Evolutionary conservation across 1,284 basidiomycete genomes (phyloP).

Genomic region (Limonomyces culmigenus): DNA sequence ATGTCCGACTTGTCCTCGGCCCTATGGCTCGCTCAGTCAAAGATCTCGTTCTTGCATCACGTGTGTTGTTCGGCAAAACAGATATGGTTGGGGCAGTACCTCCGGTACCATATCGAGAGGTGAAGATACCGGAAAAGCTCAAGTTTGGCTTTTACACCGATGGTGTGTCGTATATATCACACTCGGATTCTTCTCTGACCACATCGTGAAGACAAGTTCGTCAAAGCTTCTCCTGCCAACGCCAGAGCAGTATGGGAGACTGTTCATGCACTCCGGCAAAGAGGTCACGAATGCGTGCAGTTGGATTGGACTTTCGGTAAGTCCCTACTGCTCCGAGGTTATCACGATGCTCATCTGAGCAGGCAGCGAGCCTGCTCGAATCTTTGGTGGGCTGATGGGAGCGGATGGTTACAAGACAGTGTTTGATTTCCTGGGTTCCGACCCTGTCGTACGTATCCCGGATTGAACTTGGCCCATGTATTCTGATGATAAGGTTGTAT

Average conservation of each 20-base stretch:
- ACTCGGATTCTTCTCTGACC: background rate
- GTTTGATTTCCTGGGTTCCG: no score
- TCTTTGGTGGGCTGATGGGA: constrained; percentile 56
- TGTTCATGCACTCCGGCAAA: constrained; percentile 43
- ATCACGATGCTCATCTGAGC: background rate
- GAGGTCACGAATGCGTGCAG: constrained; percentile 69
- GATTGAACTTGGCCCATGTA: no score
- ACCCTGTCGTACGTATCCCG: no score
- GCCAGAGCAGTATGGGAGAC: constrained; percentile 68
- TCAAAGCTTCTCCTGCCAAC: constrained; percentile 65
- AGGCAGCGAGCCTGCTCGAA: constrained; percentile 9
- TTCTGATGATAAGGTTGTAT: no score
- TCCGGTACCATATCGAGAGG: constrained; percentile 44
- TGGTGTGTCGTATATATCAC: constrained; percentile 19
- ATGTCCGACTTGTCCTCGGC: constrained; percentile 40
- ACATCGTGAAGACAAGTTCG: constrained; percentile 30
- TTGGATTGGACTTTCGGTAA: constrained; percentile 35
- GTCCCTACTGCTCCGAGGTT: constrained; percentile 7
- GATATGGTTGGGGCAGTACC: constrained; percentile 22
- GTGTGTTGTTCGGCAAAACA: constrained; percentile 35
- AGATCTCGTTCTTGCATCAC: constrained; percentile 46
- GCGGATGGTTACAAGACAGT: constrained; percentile 68
- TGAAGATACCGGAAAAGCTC: constrained; percentile 34
- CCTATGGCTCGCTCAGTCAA: constrained; percentile 52
- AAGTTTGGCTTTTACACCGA: constrained; percentile 59